Base-by-base conservation (phyloP, 352 stramenopile genomes). In the Globisporangium ultimum region DNA sequence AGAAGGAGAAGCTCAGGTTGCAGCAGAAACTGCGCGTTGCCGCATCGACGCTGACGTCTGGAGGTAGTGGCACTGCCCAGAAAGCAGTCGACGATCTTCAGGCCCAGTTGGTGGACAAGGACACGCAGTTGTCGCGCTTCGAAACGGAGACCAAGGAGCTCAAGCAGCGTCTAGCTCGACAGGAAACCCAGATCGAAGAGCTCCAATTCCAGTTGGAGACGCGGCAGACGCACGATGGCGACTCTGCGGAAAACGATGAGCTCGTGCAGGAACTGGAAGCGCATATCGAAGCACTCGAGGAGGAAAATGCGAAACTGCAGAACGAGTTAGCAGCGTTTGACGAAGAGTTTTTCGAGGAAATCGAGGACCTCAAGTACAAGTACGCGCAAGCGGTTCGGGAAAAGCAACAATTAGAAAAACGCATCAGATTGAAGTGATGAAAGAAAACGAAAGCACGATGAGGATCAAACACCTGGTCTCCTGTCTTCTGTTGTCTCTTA, bases 341-440 rank as follows among this genome's bases (percentile, higher is more conserved):
- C 56, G 67, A 96, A 62, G 93, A 97, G 20, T 98, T 98, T 66
- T 98, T 98, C 57, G 93, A 98, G 53, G 93, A 98, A 55, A 97
- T 98, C 55, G 93, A 98, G 70, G 93, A 98, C 57, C 84, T 98
- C 53, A 98, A 98, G 71, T 98, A 93, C 78, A 92, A 96, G 60
- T 97, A 98, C 63, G 76, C 87, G 3, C 80, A 97, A 67, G 89
- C 91, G 15, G 59, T 93, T 11, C 72, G 88, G 11, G 83, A 95
- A 43, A 92, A 92, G 58, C 81, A 83, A 24, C 64, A 71, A 53
- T 67, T 93, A 0, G 80, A 91, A 52, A 70, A 61, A 36, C 55
- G 54, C 22, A 45, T 86, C 15, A 21, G 21, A 54, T 42, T 41
- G 52, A 21, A 55, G 47, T 3, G 28, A 55, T 36, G 28, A 36